phyloP scores from a whole-genome alignment of 2,329 filamentous ascomycete species.

The Aspergillus arachidicola region DNA sequence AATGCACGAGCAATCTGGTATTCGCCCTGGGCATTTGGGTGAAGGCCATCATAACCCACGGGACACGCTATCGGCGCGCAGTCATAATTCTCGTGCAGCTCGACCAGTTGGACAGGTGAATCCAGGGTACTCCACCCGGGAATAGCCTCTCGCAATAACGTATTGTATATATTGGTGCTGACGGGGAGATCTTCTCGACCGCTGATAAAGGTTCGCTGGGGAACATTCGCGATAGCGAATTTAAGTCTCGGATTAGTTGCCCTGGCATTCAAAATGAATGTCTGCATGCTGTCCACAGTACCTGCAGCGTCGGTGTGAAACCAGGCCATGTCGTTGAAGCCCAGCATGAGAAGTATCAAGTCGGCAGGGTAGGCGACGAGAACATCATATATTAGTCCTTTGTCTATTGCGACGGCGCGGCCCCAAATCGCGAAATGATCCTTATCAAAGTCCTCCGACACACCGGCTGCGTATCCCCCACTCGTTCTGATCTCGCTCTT shows the following conservation, averaged over 20 bases:
- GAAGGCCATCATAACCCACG: constrained; percentile 8
- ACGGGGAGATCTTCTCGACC: constrained; percentile 6
- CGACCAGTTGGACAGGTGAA: constrained; percentile 5
- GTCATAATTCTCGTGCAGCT: constrained; percentile 4
- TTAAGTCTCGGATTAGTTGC: constrained; percentile 4
- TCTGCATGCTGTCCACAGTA: constrained; percentile 1
- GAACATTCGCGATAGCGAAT: constrained; percentile 5
- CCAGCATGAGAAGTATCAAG: constrained; percentile 7
- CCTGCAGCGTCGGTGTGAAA: background rate
- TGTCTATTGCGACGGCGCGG: constrained; percentile 2
- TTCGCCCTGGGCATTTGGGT: background rate
- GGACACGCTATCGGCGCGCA: constrained; percentile 5
- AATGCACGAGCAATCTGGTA: constrained; percentile 8
- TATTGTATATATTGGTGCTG: constrained; percentile 8
- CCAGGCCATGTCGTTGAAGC: constrained; percentile 14
- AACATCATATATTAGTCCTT: constrained; percentile 1
- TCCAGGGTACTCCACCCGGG: constrained; percentile 1
- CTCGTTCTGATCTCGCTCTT: background rate
- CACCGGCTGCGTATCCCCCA: constrained; percentile 3
- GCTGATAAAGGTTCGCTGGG: constrained; percentile 5
- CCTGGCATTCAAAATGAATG: background rate
- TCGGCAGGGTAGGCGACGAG: background rate
- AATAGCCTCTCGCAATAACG: background rate
- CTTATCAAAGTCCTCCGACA: constrained; percentile 1
- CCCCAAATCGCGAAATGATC: constrained; percentile 10